Evolutionary conservation across 2,329 filamentous ascomycete species (phyloP), one percentile per base, ranked within the genome.

Genomic region (Kalmusia sp.): DNA sequence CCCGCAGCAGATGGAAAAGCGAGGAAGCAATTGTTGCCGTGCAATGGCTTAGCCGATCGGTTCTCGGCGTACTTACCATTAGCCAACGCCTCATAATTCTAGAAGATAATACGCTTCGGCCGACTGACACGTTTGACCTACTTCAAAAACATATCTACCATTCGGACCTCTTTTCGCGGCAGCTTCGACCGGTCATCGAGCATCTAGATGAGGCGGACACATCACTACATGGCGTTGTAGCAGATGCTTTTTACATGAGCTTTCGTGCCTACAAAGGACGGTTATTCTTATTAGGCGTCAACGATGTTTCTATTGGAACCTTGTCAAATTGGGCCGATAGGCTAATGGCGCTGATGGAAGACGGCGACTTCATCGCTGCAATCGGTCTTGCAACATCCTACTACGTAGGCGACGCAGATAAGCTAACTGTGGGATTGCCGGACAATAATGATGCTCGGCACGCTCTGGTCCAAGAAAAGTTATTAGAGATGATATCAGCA

Each of bases 241-340:
- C 93, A 6, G 95, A 99, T 79, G 95, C 93, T 0, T 99, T 97
- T 65, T 93, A 93, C 70, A 98, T 98, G 92, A 97, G 93, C 74
- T 93, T 98, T 76, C 92, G 91, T 67, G 85, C 92, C 3, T 99
- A 98, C 77, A 99, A 98, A 74, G 93, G 95, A 4, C 86, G 93
- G 25, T 81, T 97, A 30, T 99, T 99, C 68, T 78, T 98, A 3
- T 81, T 99, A 7, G 93, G 95, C n/a, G 93, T 93, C 77, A 95
- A 93, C 68, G 93, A 98, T 68, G 80, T 97, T 34, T 91, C 92
- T 0, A 91, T 98, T 41, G 95, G 95, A 2, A 90, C 90, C 4
- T 77, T 99, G 28, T 98, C 95, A 0, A 99, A 99, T 63, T 99
- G 95, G 95, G 93, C 95, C 2, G 95, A 99, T 73, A 84, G 95